Percentiles rank a stretch among this genome's conserved stretches.
Conservation (phyloP, 129 eudicot genomes). For the Oenanthe sinensis region DNA sequence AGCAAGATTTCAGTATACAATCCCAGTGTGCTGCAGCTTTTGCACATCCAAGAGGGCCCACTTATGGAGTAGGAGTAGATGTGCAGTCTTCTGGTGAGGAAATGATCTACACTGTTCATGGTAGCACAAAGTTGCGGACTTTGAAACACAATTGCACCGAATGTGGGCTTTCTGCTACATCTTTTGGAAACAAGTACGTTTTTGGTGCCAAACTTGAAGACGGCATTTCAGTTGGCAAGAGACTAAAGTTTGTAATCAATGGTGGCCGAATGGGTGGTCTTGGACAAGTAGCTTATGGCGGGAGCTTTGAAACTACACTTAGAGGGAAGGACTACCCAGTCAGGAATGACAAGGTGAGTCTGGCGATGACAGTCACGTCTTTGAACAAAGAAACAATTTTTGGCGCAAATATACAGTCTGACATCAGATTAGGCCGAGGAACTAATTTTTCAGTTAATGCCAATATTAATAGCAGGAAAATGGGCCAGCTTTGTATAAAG, state of each 20-base stretch:
- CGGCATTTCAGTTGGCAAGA: constrained; percentile 43
- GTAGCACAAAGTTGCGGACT: constrained; percentile 40
- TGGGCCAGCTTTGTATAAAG: constrained; percentile 79
- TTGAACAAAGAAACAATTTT: constrained; percentile 62
- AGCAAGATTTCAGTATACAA: constrained; percentile 76
- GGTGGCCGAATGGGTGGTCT: constrained; percentile 69
- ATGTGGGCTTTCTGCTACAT: constrained; percentile 69
- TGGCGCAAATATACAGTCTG: constrained; percentile 65
- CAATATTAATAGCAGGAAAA: constrained; percentile 55
- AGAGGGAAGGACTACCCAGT: constrained; percentile 86
- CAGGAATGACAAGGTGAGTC: constrained; percentile 59
- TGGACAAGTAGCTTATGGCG: constrained; percentile 69
- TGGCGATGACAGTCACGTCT: constrained; percentile 54
- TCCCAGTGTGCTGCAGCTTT: constrained; percentile 62
- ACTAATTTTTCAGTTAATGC: constrained; percentile 59
- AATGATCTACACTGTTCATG: constrained; percentile 57
- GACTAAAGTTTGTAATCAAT: constrained; percentile 53
- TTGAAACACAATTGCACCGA: constrained; percentile 48
- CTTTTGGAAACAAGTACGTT: constrained; percentile 51
- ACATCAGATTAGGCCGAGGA: constrained; percentile 62
- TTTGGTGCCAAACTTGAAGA: constrained; percentile 74
- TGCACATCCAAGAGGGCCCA: constrained; percentile 52
- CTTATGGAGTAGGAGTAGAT: constrained; percentile 54
- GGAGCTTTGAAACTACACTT: constrained; percentile 56
- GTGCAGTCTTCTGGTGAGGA: constrained; percentile 77